Percentiles rank a stretch among this genome's conserved stretches.
phyloP scores from a whole-genome alignment of 768 basidiomycete species.

The Hemileccinum impolitum region DNA sequence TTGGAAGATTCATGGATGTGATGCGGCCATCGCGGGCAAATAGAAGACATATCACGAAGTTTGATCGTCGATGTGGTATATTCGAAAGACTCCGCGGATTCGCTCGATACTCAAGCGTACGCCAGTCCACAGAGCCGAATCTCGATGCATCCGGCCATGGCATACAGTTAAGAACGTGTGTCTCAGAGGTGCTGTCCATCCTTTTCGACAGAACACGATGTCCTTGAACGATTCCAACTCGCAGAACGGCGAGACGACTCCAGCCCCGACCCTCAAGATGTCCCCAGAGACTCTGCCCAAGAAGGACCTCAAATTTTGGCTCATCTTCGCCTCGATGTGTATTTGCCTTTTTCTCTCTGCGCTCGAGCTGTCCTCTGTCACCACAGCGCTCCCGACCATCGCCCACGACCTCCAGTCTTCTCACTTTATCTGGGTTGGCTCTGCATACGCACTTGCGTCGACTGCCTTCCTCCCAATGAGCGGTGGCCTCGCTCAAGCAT shows the following conservation, averaged over 20 bases:
- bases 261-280: background rate
- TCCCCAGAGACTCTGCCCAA: background rate
- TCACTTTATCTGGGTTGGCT: slow-evolving; percentile 37
- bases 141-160: too few species aligned
- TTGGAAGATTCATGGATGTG: too few species aligned
- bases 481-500: slow-evolving; percentile 29
- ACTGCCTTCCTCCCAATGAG: slow-evolving; percentile 38
- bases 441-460: slow-evolving; percentile 34
- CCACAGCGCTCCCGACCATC: slow-evolving; percentile 36
- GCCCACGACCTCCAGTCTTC: slow-evolving; percentile 23
- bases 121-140: too few species aligned
- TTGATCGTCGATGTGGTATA: too few species aligned
- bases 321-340: slow-evolving; percentile 27
- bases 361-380: slow-evolving; percentile 25
- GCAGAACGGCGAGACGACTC: background rate
- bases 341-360: slow-evolving; percentile 26
- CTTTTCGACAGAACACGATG: background rate
- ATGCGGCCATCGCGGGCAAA: too few species aligned
- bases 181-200: background rate
- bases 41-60: too few species aligned
- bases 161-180: too few species aligned
- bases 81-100: too few species aligned
- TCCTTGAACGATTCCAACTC: background rate
- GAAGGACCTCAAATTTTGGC: slow-evolving; percentile 24
- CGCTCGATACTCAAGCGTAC: too few species aligned